Evolutionary conservation across 495 filamentous ascomycete genomes (phyloP).

Genomic region (Xylaria bambusicola): DNA sequence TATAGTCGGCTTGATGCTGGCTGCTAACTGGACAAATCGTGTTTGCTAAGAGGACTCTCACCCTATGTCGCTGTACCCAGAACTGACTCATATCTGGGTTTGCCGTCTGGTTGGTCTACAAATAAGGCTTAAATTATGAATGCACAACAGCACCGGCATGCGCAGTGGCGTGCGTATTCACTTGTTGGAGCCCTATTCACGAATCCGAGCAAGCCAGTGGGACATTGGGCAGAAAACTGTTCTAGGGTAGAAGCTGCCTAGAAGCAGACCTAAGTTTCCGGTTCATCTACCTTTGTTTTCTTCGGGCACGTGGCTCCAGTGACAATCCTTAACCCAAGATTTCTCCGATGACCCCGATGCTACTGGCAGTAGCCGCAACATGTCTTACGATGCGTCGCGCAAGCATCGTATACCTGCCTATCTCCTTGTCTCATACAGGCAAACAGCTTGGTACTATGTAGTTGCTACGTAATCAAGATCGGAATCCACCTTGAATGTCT

Average conservation of each 20-base stretch:
- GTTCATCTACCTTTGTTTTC: constrained; percentile 15
- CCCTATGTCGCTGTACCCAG: constrained; percentile 2
- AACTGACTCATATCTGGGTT: constrained; percentile 9
- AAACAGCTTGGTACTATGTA: neutral
- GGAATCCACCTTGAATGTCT: constrained; percentile 4
- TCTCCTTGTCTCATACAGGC: neutral
- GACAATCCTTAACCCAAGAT: constrained; percentile 17
- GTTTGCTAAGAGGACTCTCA: neutral
- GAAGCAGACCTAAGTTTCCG: constrained; percentile 9
- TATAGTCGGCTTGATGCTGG: neutral
- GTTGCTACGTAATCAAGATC: constrained; percentile 9
- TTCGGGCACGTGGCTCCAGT: constrained; percentile 36
- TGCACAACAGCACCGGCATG: constrained; percentile 13
- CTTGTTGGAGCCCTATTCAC: neutral
- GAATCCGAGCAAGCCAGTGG: constrained; percentile 26
- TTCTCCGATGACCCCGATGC: constrained; percentile 4
- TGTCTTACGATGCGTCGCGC: constrained; percentile 1
- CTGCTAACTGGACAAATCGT: neutral
- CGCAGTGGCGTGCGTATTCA: constrained; percentile 8
- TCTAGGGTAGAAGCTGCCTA: constrained; percentile 21
- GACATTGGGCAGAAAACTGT: constrained; percentile 32
- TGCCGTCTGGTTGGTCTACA: constrained; percentile 7
- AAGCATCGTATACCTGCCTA: neutral
- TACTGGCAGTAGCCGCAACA: neutral
- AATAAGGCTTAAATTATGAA: constrained; percentile 18